Evolutionary conservation across 169 alveolate genomes (phyloP).

Genomic region (Eimeria sp.): DNA sequence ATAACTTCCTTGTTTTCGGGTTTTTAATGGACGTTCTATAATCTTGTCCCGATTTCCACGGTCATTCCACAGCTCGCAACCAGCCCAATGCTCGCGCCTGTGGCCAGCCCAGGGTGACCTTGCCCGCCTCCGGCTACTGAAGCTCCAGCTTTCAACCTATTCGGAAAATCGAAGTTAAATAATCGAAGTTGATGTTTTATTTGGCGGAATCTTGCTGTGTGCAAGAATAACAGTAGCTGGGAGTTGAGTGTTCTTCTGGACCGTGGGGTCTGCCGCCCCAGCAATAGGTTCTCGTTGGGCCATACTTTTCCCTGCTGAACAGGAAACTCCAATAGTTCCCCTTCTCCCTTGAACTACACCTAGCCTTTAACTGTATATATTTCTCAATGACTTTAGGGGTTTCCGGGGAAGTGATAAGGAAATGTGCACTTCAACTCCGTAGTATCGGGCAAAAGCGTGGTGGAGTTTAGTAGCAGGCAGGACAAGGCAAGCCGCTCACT

Average conservation of each 20-base stretch:
- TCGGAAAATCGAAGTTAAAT: background rate
- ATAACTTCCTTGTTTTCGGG: background rate
- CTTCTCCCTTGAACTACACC: background rate
- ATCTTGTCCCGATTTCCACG: background rate
- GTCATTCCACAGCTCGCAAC: background rate
- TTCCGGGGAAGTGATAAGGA: background rate
- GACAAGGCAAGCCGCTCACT: background rate
- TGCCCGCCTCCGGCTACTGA: background rate
- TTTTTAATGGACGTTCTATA: background rate
- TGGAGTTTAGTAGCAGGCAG: background rate
- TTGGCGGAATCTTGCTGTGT: background rate
- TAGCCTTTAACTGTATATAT: background rate
- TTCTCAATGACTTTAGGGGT: background rate
- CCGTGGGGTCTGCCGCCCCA: constrained; percentile 30
- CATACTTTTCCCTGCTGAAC: background rate
- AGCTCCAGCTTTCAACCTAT: background rate
- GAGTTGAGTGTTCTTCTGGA: background rate
- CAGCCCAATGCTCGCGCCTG: constrained; percentile 26
- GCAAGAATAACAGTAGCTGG: background rate
- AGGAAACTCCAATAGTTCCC: background rate
- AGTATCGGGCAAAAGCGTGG: background rate
- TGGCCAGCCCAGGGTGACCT: constrained; percentile 21
- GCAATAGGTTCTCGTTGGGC: background rate
- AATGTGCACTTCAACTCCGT: background rate
- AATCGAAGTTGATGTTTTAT: too few species aligned